Evolutionary conservation across 2,329 filamentous ascomycete species (phyloP).

Genomic region (Acrodontium crateriforme): DNA sequence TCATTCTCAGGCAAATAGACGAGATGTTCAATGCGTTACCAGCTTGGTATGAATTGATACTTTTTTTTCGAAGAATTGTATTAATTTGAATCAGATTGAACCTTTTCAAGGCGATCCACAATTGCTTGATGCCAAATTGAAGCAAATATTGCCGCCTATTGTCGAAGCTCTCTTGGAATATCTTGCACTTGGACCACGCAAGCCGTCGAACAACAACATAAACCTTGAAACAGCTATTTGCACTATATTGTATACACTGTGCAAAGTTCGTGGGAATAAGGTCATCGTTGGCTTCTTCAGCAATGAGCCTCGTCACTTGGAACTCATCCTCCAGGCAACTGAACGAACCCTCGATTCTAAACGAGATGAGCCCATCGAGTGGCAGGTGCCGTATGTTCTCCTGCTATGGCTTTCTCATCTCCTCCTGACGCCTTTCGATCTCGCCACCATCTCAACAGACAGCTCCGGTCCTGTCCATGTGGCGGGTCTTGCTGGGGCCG

Average conservation of each 20-base stretch:
- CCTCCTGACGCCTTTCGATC: conserved; percentile 66
- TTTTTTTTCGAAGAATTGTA: background rate
- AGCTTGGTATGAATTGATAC: conserved; percentile 19
- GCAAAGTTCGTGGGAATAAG: conserved; percentile 88
- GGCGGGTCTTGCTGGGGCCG: conserved; percentile 41
- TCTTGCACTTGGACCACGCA: conserved; percentile 26
- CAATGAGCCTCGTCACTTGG: conserved; percentile 76
- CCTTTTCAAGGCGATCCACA: conserved; percentile 93
- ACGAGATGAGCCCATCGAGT: conserved; percentile 25
- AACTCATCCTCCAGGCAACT: conserved; percentile 62
- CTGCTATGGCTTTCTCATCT: conserved; percentile 59
- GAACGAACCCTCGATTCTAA: conserved; percentile 36
- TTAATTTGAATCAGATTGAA: conserved; percentile 43
- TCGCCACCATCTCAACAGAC: conserved; percentile 61
- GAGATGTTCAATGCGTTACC: conserved; percentile 28
- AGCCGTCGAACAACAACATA: conserved; percentile 18
- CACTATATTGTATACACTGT: conserved; percentile 73
- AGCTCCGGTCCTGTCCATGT: conserved; percentile 34
- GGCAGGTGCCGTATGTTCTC: conserved; percentile 82
- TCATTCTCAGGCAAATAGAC: conserved; percentile 25
- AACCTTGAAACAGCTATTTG: conserved; percentile 56
- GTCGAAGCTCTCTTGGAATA: conserved; percentile 63
- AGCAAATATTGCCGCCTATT: conserved; percentile 58
- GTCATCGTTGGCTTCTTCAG: conserved; percentile 82
- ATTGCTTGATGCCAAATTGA: conserved; percentile 72